phyloP scores from a whole-genome alignment of 805 yeast species.

The Ogataea trehalophila region DNA sequence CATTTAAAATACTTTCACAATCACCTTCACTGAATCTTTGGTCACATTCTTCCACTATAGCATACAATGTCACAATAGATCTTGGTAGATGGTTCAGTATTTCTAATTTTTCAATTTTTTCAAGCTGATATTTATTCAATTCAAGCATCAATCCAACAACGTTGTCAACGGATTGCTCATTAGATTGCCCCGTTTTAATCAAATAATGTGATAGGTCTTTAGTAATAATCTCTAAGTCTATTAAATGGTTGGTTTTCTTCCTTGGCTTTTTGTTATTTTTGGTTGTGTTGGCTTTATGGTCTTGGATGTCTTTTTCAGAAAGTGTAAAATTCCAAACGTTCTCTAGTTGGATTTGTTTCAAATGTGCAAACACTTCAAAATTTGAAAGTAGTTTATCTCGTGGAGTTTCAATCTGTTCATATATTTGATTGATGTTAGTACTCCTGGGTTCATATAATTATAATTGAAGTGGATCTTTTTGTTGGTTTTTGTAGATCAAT shows the following conservation, averaged over 20 bases:
- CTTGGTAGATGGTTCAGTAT: constrained; percentile 77
- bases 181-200: constrained; percentile 31
- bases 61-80: constrained; percentile 70
- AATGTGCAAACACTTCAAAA: constrained; percentile 56
- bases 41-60: constrained; percentile 90
- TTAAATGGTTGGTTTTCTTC: constrained; percentile 27
- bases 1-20: constrained; percentile 52
- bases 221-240: constrained; percentile 47
- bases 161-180: constrained; percentile 25
- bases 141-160: constrained; percentile 35
- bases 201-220: constrained; percentile 43
- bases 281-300: constrained; percentile 6
- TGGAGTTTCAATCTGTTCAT: constrained; percentile 37
- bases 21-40: constrained; percentile 69
- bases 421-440: not conserved
- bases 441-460: not conserved
- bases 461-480: not conserved
- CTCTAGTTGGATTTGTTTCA: constrained; percentile 42
- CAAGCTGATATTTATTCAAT: constrained; percentile 51
- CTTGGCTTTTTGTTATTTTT: constrained; percentile 22
- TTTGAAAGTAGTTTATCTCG: constrained; percentile 61
- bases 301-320: not conserved
- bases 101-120: constrained; percentile 81
- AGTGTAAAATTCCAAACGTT: constrained; percentile 43
- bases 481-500: not conserved